Evolutionary conservation across 2,329 filamentous ascomycete genomes (phyloP), one percentile per base, ranked within the genome.

Genomic region (Penicillium brasilianum): DNA sequence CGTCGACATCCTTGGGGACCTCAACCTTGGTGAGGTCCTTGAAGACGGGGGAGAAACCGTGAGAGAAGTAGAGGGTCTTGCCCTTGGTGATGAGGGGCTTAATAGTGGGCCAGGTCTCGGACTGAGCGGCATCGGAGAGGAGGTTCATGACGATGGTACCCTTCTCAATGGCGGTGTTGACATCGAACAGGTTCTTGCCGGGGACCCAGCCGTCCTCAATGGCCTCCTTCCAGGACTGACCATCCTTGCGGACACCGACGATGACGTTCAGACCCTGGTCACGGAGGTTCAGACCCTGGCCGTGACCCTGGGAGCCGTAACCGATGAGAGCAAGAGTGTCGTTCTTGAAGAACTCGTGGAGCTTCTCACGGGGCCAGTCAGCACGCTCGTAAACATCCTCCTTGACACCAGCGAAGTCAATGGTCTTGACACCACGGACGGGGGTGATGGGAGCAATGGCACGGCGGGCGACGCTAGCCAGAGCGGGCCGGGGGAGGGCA

Each of bases 11-110:
- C 71, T 81, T 87, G 82, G 95, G 95, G 67, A 97, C 92, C 66
- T 99, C 95, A 79, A 99, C 95, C 83, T 97, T 96, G 87, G 95
- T 99, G 79, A 95, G 89, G 81, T 97, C 90, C 87, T 97, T 97
- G 92, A 99, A 99, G 83, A 99, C 93, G 79, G 95, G 95, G 67
- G 95, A 98, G 91, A 99, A 99, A 78, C 95, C 95, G 88, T 99
- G 95, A 73, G 95, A 98, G 88, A 99, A 99, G 90, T 99, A 99
- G 73, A 99, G 92, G 64, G 95, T 99, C 94, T 99, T 99, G 85
- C 92, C 95, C 91, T 98, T 94, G 82, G 90, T 93, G 77, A 99
- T 86, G 84, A 96, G 91, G 77, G 95, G 95, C 90, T 97, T 98
- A 84, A 99, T 95, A 74, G 88, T 85, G 76, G 95, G 93, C 95